Evolutionary conservation across 2,329 filamentous ascomycete genomes (phyloP).

Genomic region (Raffaelea ambrosiae): DNA sequence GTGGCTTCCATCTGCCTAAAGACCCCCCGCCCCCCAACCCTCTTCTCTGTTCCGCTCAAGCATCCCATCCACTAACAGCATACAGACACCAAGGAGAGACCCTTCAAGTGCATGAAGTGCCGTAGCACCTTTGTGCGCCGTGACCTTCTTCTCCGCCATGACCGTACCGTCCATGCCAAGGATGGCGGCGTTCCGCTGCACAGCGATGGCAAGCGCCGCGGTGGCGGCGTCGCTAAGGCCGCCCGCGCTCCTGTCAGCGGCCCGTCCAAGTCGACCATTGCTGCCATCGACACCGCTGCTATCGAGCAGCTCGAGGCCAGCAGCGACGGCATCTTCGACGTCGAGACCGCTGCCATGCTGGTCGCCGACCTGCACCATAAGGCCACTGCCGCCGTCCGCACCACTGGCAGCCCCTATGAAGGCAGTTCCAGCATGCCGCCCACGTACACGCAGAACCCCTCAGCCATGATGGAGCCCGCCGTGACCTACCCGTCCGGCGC

Average conservation of each 20-base stretch:
- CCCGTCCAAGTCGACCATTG: constrained; percentile 68
- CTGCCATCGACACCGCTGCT: constrained; percentile 68
- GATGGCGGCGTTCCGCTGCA: constrained; percentile 90
- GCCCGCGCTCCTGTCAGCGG: constrained; percentile 34
- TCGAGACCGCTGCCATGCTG: constrained; percentile 96
- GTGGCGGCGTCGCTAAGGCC: constrained; percentile 49
- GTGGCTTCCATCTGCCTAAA: too few species aligned
- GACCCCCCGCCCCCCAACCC: too few species aligned
- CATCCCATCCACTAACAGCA: too few species aligned
- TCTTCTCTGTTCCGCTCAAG: background rate
- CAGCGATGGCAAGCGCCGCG: constrained; percentile 85
- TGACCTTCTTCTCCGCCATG: constrained; percentile 91
- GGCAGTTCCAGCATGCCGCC: constrained; percentile 49
- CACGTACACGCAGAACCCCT: constrained; percentile 59
- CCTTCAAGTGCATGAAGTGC: constrained; percentile 98
- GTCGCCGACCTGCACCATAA: constrained; percentile 98
- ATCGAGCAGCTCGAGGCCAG: constrained; percentile 89
- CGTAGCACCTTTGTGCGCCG: constrained; percentile 96
- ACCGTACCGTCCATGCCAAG: constrained; percentile 96
- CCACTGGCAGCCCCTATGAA: constrained; percentile 47
- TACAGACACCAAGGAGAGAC: constrained; percentile 93
- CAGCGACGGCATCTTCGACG: constrained; percentile 85
- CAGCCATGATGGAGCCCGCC: constrained; percentile 67
- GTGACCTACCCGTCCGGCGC: constrained; percentile 70
- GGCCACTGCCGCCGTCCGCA: constrained; percentile 63